Evolutionary conservation across 331 rosid species (phyloP).

Genomic region (Dryas integrifolia): DNA sequence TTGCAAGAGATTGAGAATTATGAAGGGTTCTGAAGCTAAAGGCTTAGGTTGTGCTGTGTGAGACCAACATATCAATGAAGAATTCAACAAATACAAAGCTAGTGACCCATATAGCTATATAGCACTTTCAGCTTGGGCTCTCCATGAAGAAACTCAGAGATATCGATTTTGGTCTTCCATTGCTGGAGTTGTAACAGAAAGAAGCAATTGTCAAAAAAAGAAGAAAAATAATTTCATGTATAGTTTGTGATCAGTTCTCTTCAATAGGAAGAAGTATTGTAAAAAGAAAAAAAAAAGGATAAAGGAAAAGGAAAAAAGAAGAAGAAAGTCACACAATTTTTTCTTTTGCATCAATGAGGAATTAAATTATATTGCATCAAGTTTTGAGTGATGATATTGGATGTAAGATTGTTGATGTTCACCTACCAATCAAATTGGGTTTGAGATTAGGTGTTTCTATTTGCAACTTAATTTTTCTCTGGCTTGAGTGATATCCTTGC

Average conservation of each 20-base stretch:
- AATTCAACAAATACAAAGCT: too few species aligned
- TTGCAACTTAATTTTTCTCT: too few species aligned
- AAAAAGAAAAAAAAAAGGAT: conserved; percentile 3
- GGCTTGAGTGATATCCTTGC: too few species aligned
- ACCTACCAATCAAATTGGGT: too few species aligned
- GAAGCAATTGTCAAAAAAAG: background rate
- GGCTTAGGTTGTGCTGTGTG: conserved; percentile 44
- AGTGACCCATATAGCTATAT: too few species aligned
- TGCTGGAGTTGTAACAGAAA: background rate
- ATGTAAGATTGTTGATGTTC: too few species aligned
- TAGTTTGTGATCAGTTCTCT: conserved; percentile 6
- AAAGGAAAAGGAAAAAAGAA: too few species aligned
- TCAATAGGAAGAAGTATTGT: background rate
- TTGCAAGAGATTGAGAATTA: conserved; percentile 48
- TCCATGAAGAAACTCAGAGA: conserved; percentile 4
- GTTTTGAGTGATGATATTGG: background rate
- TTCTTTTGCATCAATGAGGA: conserved; percentile 5
- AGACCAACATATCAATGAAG: background rate
- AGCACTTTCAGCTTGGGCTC: conserved; percentile 11
- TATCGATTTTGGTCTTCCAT: background rate
- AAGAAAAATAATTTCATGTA: background rate
- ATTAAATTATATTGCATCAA: background rate
- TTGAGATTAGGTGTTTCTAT: too few species aligned
- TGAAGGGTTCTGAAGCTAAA: conserved; percentile 50
- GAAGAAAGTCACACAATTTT: background rate